Evolutionary conservation across 345 rosid genomes (phyloP).

Genomic region (Eucalyptus coolabah): DNA sequence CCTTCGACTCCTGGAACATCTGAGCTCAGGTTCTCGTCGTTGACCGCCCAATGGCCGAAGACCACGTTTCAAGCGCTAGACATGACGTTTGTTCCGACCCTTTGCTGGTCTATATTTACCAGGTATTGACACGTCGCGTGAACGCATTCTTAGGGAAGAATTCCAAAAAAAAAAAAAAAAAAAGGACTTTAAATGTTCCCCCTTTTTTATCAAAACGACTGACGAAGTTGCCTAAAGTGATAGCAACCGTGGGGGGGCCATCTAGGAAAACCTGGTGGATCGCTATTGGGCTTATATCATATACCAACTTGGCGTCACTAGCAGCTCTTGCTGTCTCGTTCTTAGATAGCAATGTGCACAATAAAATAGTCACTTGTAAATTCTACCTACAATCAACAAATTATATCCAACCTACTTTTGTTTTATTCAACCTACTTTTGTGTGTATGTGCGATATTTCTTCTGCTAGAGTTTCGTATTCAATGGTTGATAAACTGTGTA

Average conservation of each 20-base stretch:
- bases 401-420: not conserved
- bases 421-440: not conserved
- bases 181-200: no score
- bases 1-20: not conserved
- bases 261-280: not conserved
- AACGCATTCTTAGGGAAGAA: not conserved
- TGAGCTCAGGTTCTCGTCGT: not conserved
- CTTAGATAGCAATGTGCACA: not conserved
- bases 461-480: not conserved
- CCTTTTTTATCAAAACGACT: not conserved
- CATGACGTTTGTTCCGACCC: not conserved
- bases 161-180: fast-evolving
- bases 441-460: not conserved
- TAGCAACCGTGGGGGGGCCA: not conserved
- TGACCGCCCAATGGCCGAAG: not conserved
- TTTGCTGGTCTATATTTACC: not conserved
- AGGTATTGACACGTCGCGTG: not conserved
- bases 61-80: not conserved
- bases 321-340: not conserved
- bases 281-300: not conserved
- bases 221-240: not conserved
- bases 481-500: not conserved
- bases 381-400: not conserved
- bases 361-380: not conserved
- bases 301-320: not conserved